These are phyloP conservation scores for Esteya vermicola DNA, from an alignment of 2,329 filamentous ascomycete species.

Conservation along the genomic window DNA sequence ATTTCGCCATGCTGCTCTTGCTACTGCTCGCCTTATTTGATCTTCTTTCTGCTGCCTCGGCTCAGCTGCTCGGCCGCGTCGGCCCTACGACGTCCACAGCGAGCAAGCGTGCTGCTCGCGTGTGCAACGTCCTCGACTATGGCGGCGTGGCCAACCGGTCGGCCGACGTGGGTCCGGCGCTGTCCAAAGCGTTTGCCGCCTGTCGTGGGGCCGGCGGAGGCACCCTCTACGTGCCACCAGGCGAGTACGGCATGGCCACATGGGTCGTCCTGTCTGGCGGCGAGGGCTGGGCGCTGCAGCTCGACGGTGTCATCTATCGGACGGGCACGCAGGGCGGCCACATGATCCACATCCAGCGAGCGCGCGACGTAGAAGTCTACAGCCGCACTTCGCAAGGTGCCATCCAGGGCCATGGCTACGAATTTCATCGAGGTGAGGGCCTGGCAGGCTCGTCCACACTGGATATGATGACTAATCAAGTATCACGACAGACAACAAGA, in stretches of 20 bases:
- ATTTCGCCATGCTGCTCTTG: too few species aligned
- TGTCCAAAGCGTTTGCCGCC: constrained; percentile 29
- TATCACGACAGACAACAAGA: constrained; percentile 16
- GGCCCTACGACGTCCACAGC: constrained; percentile 26
- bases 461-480: too few species aligned
- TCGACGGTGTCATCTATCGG: constrained; percentile 7
- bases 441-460: too few species aligned
- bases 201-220: constrained; percentile 36
- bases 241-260: constrained; percentile 11
- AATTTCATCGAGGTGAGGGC: constrained; percentile 23
- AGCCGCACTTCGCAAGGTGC: constrained; percentile 27
- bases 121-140: constrained; percentile 37
- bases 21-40: too few species aligned
- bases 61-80: constrained; percentile 26
- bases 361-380: constrained; percentile 32
- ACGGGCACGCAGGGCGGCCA: constrained; percentile 9
- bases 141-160: constrained; percentile 33
- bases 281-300: not conserved
- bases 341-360: constrained; percentile 13
- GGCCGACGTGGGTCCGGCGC: constrained; percentile 34
- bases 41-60: too few species aligned
- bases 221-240: constrained; percentile 9
- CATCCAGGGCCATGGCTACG: constrained; percentile 34
- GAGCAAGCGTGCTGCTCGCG: constrained; percentile 25
- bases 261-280: constrained; percentile 10